Base-by-base conservation (phyloP, 2,329 filamentous ascomycete genomes). In the Colletotrichum brevisporum region DNA sequence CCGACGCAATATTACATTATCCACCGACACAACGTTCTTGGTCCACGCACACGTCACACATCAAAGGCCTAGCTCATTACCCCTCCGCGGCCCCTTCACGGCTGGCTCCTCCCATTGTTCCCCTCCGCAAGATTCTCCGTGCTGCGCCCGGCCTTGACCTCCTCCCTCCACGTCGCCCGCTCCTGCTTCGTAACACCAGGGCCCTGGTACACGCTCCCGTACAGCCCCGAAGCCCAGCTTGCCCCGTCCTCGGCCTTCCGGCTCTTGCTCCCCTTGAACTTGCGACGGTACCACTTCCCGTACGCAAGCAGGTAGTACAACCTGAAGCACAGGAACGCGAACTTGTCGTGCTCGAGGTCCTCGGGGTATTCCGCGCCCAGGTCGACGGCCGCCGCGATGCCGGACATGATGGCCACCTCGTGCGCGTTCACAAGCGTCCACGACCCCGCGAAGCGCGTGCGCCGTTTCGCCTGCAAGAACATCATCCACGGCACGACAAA, bases 381-480 rank as follows among this genome's bases (percentile, higher is more conserved):
- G 70, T 91, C 88, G 21, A 91, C 90, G 0, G 91, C 91, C 1
- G 90, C 91, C 3, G 89, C 89, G 57, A 92, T 89, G 2, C 91
- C 91, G 43, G 86, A 89, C 71, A 93, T 89, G 67, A 90, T 86
- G 13, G 91, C 91, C 15, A 91, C 85, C 76, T 93, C 91, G 74
- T 93, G 88, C 2, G 88, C 88, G 69, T 90, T 90, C 67, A 92
- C 87, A 66, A 92, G 83, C 0, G 90, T 92, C 90, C 90, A 92
- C 18, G 85, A 83, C 1, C 84, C 88, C 1, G 89, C 90, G 74
- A 87, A 92, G 10, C 87, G 83, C 0, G 89, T 91, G 70, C 84
- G 83, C 43, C 85, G 85, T 66, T 84, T 84, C 3, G 89, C 89
- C 73, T 92, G 89, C 4, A 92, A 84, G 48, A 90, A 85, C 88